Base-by-base conservation (phyloP, 148 eudicot genomes). In the Silene latifolia region DNA sequence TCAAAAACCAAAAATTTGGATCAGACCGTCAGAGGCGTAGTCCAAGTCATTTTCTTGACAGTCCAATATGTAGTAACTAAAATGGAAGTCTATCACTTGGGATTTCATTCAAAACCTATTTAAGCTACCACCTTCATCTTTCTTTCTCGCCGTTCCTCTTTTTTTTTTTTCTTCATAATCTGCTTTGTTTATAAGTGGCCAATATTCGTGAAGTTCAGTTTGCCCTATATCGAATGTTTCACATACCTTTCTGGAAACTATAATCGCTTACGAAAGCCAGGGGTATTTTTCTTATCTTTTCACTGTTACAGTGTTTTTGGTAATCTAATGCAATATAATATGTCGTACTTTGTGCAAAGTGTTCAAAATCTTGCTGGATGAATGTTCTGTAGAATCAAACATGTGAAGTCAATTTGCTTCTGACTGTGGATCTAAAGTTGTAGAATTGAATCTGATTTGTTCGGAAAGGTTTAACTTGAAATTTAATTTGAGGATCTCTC, bases 41-140 rank as follows among this genome's bases (percentile, higher is more conserved):
- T 46, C 14, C 17, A 46, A 46, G 17, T 47, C 25, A n/a, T n/a
- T n/a, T n/a, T n/a, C n/a, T n/a, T n/a, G n/a, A n/a, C n/a, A n/a
- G n/a, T n/a, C n/a, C n/a, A n/a, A n/a, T n/a, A 39, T 42, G 12
- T 32, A 42, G 18, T 69, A 10, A 69, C 17, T 69, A 24, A 14
- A 68, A 68, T 47, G 57, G 24, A 46, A 69, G 59, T 4, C 59
- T 48, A 69, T 69, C 3, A 12, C 10, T 47, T 20, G 59, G 57
- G 29, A 21, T 47, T 47, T 47, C 59, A 69, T 24, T 69, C 29
- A 24, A 14, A n/a, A 23, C 72, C 57, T 69, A 69, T 32, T 56
- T 9, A n/a, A 67, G 71, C 71, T 67, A 67, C 24, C 71, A 65
- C 47, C n/a, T 64, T 42, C 12, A 51, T 18, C 71, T 67, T 67